Conservation (phyloP, 768 basidiomycete genomes). For the Boletus speciosus region DNA sequence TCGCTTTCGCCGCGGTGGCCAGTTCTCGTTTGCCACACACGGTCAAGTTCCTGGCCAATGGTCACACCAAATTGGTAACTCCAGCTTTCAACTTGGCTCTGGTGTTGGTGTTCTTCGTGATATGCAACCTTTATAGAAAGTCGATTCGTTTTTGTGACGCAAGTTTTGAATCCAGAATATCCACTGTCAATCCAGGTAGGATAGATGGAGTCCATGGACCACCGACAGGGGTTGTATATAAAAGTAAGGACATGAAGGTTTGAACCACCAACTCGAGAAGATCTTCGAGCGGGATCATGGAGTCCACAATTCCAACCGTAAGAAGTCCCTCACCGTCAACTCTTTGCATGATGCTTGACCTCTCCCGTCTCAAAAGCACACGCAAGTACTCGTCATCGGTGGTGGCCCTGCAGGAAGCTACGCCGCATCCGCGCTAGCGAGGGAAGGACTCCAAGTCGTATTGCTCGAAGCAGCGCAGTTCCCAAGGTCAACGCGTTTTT, state of each 20-base stretch:
- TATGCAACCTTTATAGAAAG: neutral
- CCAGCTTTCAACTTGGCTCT: neutral
- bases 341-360: neutral
- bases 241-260: neutral
- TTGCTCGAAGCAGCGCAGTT: slow-evolving; percentile 54
- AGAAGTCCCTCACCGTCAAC: neutral
- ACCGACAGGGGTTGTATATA: neutral
- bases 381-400: slow-evolving; percentile 46
- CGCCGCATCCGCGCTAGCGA: slow-evolving; percentile 50
- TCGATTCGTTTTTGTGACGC: neutral
- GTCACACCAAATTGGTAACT: neutral
- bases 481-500: slow-evolving; percentile 40
- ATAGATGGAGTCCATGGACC: neutral
- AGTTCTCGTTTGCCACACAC: too few relatives aligned
- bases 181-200: neutral
- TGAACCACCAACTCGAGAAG: neutral
- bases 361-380: slow-evolving; percentile 12
- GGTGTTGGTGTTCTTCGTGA: slow-evolving; percentile 2
- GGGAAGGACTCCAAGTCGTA: slow-evolving; percentile 58
- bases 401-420: slow-evolving; percentile 61
- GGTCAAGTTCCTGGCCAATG: neutral
- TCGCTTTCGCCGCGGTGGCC: neutral
- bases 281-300: slow-evolving; percentile 5
- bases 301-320: slow-evolving; percentile 22
- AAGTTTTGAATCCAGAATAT: neutral